Conservation (phyloP, 768 basidiomycete genomes). For the Lactarius psammicola region DNA sequence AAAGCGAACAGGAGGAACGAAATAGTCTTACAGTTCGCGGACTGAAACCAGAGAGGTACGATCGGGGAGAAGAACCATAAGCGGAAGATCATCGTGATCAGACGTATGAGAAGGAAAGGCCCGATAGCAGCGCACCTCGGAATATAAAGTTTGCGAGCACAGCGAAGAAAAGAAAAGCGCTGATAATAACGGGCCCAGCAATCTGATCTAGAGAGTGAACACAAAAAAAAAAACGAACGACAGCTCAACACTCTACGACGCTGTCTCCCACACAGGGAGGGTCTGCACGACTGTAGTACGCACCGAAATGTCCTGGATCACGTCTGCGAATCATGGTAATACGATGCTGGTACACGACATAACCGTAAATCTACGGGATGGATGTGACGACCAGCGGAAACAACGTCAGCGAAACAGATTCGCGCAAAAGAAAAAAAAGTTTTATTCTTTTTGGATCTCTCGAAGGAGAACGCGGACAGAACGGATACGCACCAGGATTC, state of each 20-base stretch:
- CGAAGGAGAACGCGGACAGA: too few species aligned
- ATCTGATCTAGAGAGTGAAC: constrained; percentile 58
- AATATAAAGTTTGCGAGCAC: constrained; percentile 86
- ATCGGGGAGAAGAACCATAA: background rate
- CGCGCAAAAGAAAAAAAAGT: background rate
- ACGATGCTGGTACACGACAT: constrained; percentile 79
- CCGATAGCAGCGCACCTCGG: constrained; percentile 66
- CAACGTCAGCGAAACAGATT: background rate
- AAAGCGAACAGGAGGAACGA: background rate
- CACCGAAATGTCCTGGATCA: constrained; percentile 89
- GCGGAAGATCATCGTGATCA: constrained; percentile 6
- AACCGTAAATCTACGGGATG: constrained; percentile 71
- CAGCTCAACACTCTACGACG: constrained; percentile 7
- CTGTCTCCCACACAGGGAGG: background rate
- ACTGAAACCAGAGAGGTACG: constrained; percentile 15
- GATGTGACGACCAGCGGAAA: background rate
- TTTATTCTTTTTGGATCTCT: too few species aligned
- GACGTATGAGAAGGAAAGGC: background rate
- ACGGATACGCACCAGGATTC: constrained; percentile 51
- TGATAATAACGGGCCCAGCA: constrained; percentile 80
- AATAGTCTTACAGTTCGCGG: constrained; percentile 25
- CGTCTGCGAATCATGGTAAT: constrained; percentile 88
- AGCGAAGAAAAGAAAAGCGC: constrained; percentile 79
- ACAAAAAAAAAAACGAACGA: background rate
- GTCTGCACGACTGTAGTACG: constrained; percentile 2